phyloP scores from a whole-genome alignment of 192 early-diverging fungal genomes.

The Rhizophagus clarus region DNA sequence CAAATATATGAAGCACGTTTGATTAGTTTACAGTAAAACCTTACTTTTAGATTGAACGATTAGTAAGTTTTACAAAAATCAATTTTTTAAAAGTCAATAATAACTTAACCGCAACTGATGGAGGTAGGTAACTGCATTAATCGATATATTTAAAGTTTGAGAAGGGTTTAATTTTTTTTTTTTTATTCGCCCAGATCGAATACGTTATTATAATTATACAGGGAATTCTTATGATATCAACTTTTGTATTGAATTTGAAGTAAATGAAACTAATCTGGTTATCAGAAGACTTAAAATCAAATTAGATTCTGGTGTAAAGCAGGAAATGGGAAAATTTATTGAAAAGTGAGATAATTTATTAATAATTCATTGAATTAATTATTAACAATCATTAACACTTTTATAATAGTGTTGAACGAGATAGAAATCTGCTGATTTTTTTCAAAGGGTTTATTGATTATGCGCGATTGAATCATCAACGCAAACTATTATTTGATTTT shows the following conservation, averaged over 20 bases:
- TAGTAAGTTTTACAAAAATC: neutral
- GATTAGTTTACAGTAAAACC: neutral
- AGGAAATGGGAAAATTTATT: constrained; percentile 12
- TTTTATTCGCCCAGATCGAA: neutral
- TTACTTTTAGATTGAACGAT: neutral
- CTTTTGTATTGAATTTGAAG: constrained; percentile 20
- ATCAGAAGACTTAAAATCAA: constrained; percentile 11
- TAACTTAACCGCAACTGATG: constrained; percentile 32
- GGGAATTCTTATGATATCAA: neutral
- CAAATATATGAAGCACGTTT: neutral
- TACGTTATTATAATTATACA: neutral
- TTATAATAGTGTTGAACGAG: constrained; percentile 2
- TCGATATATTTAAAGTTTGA: neutral
- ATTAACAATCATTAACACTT: neutral
- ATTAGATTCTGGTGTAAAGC: neutral
- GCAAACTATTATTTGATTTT: constrained; percentile 3
- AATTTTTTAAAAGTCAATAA: neutral
- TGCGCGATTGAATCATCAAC: constrained; percentile 18
- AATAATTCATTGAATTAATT: neutral
- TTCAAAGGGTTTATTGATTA: constrained; percentile 27
- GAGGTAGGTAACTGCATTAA: constrained; percentile 16
- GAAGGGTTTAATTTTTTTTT: neutral
- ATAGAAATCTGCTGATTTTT: neutral
- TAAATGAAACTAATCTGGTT: neutral
- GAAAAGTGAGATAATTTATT: constrained; percentile 6